These are phyloP conservation scores for Hypsizygus ulmarius DNA, from an alignment of 1,284 basidiomycete species.

Conservation along the genomic window DNA sequence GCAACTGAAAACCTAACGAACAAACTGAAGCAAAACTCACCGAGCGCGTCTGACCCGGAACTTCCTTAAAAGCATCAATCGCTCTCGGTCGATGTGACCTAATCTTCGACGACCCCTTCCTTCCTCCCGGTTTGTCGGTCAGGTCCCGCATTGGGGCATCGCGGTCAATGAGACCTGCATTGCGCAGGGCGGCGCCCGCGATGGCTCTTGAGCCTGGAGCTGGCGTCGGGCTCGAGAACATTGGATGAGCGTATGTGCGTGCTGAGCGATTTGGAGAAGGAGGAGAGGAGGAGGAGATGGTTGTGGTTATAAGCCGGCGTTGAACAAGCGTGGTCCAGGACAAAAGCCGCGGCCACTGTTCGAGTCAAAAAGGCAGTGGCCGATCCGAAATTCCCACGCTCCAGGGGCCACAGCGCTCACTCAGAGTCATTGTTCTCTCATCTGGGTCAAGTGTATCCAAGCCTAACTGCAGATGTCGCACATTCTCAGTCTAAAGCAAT, in stretches of 20 bases:
- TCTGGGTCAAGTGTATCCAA: too few species aligned
- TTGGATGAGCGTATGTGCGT: conserved; percentile 17
- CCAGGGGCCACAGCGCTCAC: not conserved
- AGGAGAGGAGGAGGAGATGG: conserved; percentile 15
- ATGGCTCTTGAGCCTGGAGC: conserved; percentile 55
- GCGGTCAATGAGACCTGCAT: conserved; percentile 69
- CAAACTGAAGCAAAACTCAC: conserved; percentile 43
- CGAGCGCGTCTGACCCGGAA: conserved; percentile 45
- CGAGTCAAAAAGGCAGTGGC: conserved; percentile 32
- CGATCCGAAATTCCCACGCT: conserved; percentile 31
- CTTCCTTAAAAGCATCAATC: conserved; percentile 57
- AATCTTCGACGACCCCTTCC: conserved; percentile 60
- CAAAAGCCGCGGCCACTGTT: conserved; percentile 17
- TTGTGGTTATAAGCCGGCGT: conserved; percentile 1
- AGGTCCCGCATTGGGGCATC: conserved; percentile 71
- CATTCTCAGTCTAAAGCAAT: not conserved
- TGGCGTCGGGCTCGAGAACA: conserved; percentile 54
- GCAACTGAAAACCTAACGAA: not conserved
- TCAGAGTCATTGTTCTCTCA: too few species aligned
- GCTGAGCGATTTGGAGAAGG: conserved; percentile 21
- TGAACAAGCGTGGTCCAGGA: conserved; percentile 13
- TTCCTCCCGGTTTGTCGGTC: conserved; percentile 62
- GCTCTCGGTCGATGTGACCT: conserved; percentile 58
- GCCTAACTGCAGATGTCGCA: too few species aligned
- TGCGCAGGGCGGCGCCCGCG: conserved; percentile 57